Base-by-base conservation (phyloP, 108 stramenopile genomes). In the Cyclotella distinguenda region DNA sequence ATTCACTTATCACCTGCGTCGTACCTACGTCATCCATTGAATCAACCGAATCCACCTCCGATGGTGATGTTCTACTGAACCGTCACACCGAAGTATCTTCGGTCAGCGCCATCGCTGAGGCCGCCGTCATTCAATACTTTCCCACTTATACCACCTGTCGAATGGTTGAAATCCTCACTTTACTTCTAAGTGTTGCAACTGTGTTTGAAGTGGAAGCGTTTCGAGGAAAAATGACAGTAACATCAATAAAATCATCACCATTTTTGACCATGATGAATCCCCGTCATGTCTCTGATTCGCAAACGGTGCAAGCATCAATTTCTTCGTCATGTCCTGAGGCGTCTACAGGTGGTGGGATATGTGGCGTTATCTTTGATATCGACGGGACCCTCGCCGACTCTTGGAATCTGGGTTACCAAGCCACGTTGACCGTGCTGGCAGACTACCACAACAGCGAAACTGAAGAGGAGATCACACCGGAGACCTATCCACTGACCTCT, bases 321-420 rank as follows among this genome's bases (percentile, higher is more conserved):
- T 56, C 55, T 19, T 38, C 55, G 10, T 56, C 55, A 16, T n/a
- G n/a, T n/a, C n/a, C n/a, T n/a, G 55, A 56, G 21, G 45, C 45
- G 2, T 47, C 46, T 3, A 26, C 16, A 22, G 6, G 8, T 38
- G 63, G 21, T 23, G 55, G 48, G 48, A 55, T 76, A 7, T 65
- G 81, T 30, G 91, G 82, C 0, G 52, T 93, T 33, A 80, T 93
- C 26, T 93, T 88, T 60, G 91, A 93, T 68, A 82, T 93, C 44
- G 91, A 93, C 51, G 91, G 91, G 6, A 93, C 91, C 4, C 63
- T 93, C 46, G 91, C 88, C 6, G 88, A 93, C 65, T 87, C 86
- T 9, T 89, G 88, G 87, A 86, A 87, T 45, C 62, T 93, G 43
- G 88, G 91, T 16, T 93, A 65, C 54, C 87, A 88, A 68, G 91